Evolutionary conservation across 2,329 filamentous ascomycete species (phyloP), one percentile per base, ranked within the genome.

Genomic region (Colletotrichum caudatum): DNA sequence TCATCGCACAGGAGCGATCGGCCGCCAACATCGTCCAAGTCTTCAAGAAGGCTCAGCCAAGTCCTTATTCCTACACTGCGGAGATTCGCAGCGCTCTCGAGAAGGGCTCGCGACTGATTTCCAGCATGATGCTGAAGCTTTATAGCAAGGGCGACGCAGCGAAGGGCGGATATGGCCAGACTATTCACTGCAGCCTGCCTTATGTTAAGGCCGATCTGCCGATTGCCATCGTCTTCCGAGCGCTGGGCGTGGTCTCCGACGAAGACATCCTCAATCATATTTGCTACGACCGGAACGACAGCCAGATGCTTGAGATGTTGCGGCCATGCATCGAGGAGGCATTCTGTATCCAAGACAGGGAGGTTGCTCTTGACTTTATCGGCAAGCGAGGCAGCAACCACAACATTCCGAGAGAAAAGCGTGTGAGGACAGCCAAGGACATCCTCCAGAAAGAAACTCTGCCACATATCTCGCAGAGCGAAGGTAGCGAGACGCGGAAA

Each of bases 1-100:
- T 99, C 76, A 99, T 99, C 77, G 96, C 96, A 1, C 96, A 99
- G 81, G 96, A 99, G 82, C 93, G 96, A 74, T 98, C 95, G 80
- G 96, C 96, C 51, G 96, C 95, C 79, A 99, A 99, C 79, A 99
- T 98, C 71, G 96, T 99, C 6, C 96, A 99, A 83, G 95, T 99
- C 37, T 99, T 99, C 89, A 95, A 97, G 84, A 99, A 99, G 85
- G 94, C 95, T 0, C 89, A 92, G 76, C 94, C 94, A n/a, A 95
- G 94, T 75, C 93, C 94, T 12, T 97, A 94, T 74, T 95, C 94
- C 1, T 97, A 96, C 81, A 93, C 95, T 33, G 97, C 96, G 16
- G 96, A 99, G 82, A 98, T 99, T 77, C 90, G 96, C 83, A 98
- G 95, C 82, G 95, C 97, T 1, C 90, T 98, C 11, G 96, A 99